Evolutionary conservation across 139 green algal species (phyloP).

Genomic region (Chara braunii): DNA sequence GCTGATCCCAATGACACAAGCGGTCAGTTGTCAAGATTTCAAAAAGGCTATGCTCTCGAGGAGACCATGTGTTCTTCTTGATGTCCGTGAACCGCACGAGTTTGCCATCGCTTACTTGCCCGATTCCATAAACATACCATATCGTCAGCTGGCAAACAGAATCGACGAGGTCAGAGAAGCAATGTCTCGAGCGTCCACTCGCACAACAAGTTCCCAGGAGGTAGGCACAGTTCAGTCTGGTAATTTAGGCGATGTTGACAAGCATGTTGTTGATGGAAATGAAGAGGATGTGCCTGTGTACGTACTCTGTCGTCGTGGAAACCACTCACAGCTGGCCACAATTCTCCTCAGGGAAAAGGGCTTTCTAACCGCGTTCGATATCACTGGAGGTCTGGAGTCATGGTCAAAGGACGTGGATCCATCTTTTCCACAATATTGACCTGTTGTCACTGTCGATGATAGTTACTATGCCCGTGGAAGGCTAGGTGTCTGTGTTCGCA

Average conservation of each 20-base stretch:
- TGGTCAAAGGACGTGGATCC: constrained; percentile 61
- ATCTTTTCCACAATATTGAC: constrained; percentile 45
- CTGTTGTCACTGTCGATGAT: no score
- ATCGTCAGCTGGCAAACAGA: neutral
- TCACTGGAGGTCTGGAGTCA: constrained; percentile 68
- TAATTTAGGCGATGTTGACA: neutral
- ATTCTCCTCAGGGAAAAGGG: constrained; percentile 53
- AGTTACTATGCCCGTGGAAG: no score
- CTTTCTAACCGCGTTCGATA: constrained; percentile 54
- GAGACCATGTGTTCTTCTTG: constrained; percentile 36
- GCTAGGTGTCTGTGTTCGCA: no score
- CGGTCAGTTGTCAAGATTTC: no score
- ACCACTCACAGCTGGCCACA: constrained; percentile 84
- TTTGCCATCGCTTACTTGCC: constrained; percentile 40
- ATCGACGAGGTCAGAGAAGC: neutral
- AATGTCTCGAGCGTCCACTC: neutral
- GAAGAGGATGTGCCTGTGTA: constrained; percentile 41
- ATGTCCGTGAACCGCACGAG: constrained; percentile 35
- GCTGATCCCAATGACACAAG: no score
- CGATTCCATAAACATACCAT: constrained; percentile 26
- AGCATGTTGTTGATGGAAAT: neutral
- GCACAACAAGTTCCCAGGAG: neutral
- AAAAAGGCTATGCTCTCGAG: no score
- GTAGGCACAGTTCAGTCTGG: neutral
- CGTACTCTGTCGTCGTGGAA: constrained; percentile 84